phyloP scores from a whole-genome alignment of 306 rosid species.

The Malus orientalis region DNA sequence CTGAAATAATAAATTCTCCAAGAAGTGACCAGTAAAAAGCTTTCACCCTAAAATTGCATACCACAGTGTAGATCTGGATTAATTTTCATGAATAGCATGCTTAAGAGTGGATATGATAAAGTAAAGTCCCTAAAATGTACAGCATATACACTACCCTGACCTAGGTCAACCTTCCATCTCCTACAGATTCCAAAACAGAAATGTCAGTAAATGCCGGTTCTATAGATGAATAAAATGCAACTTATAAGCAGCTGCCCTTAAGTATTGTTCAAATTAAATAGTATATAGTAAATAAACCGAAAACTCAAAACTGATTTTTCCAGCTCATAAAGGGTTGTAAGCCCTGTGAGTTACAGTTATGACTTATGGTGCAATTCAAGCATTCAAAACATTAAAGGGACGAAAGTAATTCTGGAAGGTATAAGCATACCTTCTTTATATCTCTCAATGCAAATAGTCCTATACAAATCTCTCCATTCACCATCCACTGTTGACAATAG shows the following conservation, averaged over 20 bases:
- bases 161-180: neutral
- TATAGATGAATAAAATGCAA: neutral
- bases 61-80: neutral
- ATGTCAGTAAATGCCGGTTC: no score
- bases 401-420: slow-evolving; percentile 7
- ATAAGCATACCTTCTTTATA: slow-evolving; percentile 73
- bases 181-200: neutral
- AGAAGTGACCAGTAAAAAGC: neutral
- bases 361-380: neutral
- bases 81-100: neutral
- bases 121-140: neutral
- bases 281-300: neutral
- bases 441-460: slow-evolving; percentile 87
- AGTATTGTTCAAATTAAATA: neutral
- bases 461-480: slow-evolving; percentile 97
- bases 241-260: neutral
- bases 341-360: neutral
- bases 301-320: neutral
- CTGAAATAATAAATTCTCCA: neutral
- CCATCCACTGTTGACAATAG: slow-evolving; percentile 78
- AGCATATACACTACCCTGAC: neutral
- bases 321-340: neutral
- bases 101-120: neutral
- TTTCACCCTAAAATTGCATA: neutral
- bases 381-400: slow-evolving; percentile 3